These are phyloP conservation scores for Coemansia sp. DNA, from an alignment of 192 early-diverging fungal genomes.

Conservation along the genomic window DNA sequence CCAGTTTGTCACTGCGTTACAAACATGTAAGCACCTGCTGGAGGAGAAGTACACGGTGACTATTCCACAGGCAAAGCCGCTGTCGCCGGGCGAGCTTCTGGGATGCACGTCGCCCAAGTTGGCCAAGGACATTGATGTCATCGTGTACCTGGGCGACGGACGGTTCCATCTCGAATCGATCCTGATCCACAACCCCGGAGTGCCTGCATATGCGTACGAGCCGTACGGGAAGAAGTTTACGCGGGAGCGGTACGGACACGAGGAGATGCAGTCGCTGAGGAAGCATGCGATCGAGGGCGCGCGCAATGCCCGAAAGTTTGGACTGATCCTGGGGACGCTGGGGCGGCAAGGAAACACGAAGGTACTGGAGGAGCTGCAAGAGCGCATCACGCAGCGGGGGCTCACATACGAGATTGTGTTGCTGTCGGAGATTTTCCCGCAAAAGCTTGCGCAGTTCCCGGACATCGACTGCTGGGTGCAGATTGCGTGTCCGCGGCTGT, in stretches of 20 bases:
- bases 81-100: constrained; percentile 93
- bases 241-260: constrained; percentile 89
- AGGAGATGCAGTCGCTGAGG: constrained; percentile 85
- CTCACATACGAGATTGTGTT: constrained; percentile 73
- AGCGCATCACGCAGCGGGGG: constrained; percentile 60
- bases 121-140: constrained; percentile 62
- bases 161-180: constrained; percentile 98
- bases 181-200: constrained; percentile 94
- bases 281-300: constrained; percentile 78
- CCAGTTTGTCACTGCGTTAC: constrained; percentile 90
- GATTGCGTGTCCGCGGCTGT: constrained; percentile 92
- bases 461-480: constrained; percentile 93
- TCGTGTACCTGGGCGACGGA: constrained; percentile 91
- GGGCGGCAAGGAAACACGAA: constrained; percentile 95
- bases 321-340: constrained; percentile 91
- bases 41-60: constrained; percentile 62
- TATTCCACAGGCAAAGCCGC: constrained; percentile 91
- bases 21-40: constrained; percentile 57
- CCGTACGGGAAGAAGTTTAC: constrained; percentile 93
- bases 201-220: constrained; percentile 93
- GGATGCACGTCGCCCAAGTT: constrained; percentile 94
- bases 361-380: constrained; percentile 80
- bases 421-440: constrained; percentile 93
- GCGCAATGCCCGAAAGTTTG: constrained; percentile 74
- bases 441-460: constrained; percentile 84